Evolutionary conservation across 148 eudicot genomes (phyloP).

Genomic region (Euryodendron excelsum): DNA sequence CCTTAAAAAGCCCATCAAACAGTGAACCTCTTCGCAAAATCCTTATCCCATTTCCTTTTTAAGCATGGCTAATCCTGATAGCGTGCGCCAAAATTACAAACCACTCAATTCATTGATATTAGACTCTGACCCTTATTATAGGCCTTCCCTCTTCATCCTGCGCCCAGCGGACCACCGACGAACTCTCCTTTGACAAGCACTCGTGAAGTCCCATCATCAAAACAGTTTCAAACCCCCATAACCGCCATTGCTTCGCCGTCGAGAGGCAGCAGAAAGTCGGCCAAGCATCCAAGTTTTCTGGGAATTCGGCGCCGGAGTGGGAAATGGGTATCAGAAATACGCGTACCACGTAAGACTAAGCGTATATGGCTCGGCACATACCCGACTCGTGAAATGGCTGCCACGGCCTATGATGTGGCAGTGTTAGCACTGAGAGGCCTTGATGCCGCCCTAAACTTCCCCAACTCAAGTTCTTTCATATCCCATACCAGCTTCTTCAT

Average conservation of each 20-base stretch:
- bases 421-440: constrained; percentile 38
- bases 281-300: constrained; percentile 29
- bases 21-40: not conserved
- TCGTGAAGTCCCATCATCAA: not conserved
- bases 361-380: constrained; percentile 54
- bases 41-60: not conserved
- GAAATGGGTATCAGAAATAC: constrained; percentile 52
- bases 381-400: constrained; percentile 47
- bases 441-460: constrained; percentile 36
- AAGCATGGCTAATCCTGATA: constrained; percentile 13
- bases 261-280: not conserved
- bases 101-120: not conserved
- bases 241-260: constrained; percentile 7
- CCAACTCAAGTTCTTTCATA: constrained; percentile 2
- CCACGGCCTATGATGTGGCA: constrained; percentile 48
- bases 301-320: constrained; percentile 43
- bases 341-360: constrained; percentile 41
- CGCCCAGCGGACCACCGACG: not conserved
- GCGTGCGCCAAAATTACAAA: constrained; percentile 1
- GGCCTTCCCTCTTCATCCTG: too few species aligned
- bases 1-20: constrained; percentile 1
- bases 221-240: not conserved
- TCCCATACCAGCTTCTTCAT: constrained; percentile 25
- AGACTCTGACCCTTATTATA: not conserved
- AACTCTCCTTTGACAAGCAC: not conserved